Evolutionary conservation across 2,329 filamentous ascomycete genomes (phyloP), one percentile per base, ranked within the genome.

Genomic region (Pseudogymnoascus sp.): DNA sequence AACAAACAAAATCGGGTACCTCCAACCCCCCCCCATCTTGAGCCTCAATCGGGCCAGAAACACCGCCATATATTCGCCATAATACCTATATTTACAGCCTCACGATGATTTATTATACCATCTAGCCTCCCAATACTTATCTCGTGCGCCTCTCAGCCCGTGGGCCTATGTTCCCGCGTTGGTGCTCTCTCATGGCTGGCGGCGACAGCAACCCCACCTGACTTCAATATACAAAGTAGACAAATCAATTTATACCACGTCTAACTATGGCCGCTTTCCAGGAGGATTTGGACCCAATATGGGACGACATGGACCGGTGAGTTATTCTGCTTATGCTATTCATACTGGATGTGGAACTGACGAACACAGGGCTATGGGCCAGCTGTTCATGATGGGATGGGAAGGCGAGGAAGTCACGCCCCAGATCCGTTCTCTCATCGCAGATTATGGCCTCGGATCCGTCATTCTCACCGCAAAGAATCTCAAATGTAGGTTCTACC

Each of bases 381-480:
- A 91, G 79, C 83, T 87, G 79, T 81, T 91, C 75, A 88, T 90
- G 75, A 90, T 92, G 87, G 90, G 89, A 74, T 96, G 91, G 81
- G 89, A 95, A 79, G 90, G 90, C 66, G 91, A 88, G 63, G 84
- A 89, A 74, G 87, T 95, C 62, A 93, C 90, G 26, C 90, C 90
- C 65, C 89, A 93, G 75, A 92, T 95, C 73, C 86, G 85, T 68
- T 87, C 85, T 69, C 82, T 93, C 68, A 95, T 96, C 71, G 86
- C 90, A 74, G 83, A 91, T 69, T 86, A 93, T 74, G 90, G 97
- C 74, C 82, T 99, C 59, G 95, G 95, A 63, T 95, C 91, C 62
- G 90, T 97, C 71, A 80, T 92, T 65, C 78, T 95, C 66, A 93
- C 90, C 40, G 89, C 89, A 66, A 93, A 93, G 78, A 95, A 95